A percentile compares a stretch with the other conserved stretches of the same genome.
These are phyloP conservation scores for Salix udensis DNA, from an alignment of 345 rosid genomes.

Conservation along the genomic window DNA sequence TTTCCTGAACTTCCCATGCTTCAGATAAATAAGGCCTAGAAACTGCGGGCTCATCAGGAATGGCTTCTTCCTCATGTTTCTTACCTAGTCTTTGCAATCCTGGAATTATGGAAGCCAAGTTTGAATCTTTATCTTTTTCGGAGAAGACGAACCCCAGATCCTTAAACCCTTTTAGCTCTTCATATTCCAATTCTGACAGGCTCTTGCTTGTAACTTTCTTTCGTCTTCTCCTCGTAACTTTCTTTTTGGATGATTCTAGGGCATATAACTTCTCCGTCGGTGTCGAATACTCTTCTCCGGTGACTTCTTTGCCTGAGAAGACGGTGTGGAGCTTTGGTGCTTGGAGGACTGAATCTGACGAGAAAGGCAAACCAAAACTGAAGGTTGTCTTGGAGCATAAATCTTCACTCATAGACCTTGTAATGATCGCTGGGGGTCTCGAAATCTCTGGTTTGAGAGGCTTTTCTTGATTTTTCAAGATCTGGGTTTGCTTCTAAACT, in stretches of 20 bases:
- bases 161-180: constrained; percentile 80
- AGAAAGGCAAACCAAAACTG: constrained; percentile 16
- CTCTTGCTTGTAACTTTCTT: constrained; percentile 47
- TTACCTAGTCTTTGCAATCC: constrained; percentile 59
- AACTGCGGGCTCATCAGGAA: constrained; percentile 18
- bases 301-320: constrained; percentile 35
- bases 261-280: background rate
- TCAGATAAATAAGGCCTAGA: constrained; percentile 78
- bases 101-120: constrained; percentile 67
- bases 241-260: constrained; percentile 3
- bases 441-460: constrained; percentile 15
- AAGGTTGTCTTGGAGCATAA: constrained; percentile 32
- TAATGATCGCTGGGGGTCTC: constrained; percentile 25
- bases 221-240: background rate
- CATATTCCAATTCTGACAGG: constrained; percentile 63
- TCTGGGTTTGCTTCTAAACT: constrained; percentile 21
- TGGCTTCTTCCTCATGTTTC: constrained; percentile 26
- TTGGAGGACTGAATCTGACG: constrained; percentile 48
- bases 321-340: constrained; percentile 36
- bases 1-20: constrained; percentile 64
- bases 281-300: constrained; percentile 12
- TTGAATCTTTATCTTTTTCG: constrained; percentile 63
- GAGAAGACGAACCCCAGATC: constrained; percentile 90
- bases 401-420: constrained; percentile 57
- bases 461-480: constrained; percentile 20